Evolutionary conservation across 2,329 filamentous ascomycete genomes (phyloP), one percentile per base, ranked within the genome.

Genomic region (Aspergillus thermomutatus): DNA sequence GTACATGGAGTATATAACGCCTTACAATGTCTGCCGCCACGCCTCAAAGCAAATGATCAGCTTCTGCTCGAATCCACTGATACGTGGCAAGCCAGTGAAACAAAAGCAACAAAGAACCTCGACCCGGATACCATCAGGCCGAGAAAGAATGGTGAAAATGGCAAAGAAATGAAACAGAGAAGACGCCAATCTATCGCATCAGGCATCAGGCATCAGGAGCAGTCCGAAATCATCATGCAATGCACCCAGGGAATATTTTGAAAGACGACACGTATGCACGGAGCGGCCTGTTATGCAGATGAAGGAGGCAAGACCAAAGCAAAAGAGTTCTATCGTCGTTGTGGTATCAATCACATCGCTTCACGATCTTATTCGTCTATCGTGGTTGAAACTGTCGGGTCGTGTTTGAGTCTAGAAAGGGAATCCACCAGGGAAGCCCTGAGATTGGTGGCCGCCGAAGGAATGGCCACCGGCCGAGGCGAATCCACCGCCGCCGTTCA

Each of bases 401-500:
- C 3, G 31, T 6, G 21, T 9, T 4, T 47, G 28, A 25, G 45
- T 62, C 72, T 80, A 80, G 66, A 87, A 88, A 61, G 81, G 80
- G 74, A 87, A 88, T 57, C 82, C 80, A 50, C 80, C 74, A 3
- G 78, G 77, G 69, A 79, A 82, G 40, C 80, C 80, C 46, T 77
- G 77, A 52, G 64, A 52, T 37, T 71, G 69, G 23, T 68, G 71
- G 21, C 66, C 63, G 52, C 66, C 69, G 51, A 76, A 75, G 46
- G 71, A 69, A 51, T 74, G 67, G 31, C 80, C 81, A 43, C 82
- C 82, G 40, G 82, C 82, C 50, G 83, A 83, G 19, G 75, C 75
- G 59, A 77, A 71, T 55, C 75, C 74, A 52, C 71, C 66, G 25
- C 80, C 83, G 60, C 84, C 83, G 64, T 88, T 88, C 87, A 92